These are phyloP conservation scores for Picochlorum sp. DNA, from an alignment of 139 green algal genomes.

Conservation along the genomic window DNA sequence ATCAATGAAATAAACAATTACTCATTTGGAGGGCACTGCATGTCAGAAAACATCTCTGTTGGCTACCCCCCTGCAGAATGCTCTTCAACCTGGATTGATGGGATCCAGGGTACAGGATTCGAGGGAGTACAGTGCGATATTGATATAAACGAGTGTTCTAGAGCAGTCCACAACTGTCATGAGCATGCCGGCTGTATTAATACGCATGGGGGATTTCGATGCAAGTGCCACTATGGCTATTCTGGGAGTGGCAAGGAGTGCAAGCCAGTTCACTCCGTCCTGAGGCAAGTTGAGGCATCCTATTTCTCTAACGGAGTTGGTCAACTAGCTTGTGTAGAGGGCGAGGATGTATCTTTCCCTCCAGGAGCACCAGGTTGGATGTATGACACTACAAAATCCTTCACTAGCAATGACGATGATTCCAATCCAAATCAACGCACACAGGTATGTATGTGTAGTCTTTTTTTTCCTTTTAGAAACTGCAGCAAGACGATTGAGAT, in stretches of 20 bases:
- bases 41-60: neutral
- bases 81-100: conserved; percentile 1
- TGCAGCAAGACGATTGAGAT: too few relatives aligned
- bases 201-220: conserved; percentile 25
- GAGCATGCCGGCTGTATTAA: conserved; percentile 36
- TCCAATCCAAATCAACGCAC: too few relatives aligned
- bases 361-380: conserved; percentile 27
- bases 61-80: neutral
- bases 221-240: conserved; percentile 34
- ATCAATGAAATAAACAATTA: conserved; percentile 13
- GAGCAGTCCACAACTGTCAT: conserved; percentile 22
- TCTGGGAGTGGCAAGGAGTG: conserved; percentile 13
- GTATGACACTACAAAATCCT: conserved; percentile 35
- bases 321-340: conserved; percentile 32
- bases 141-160: conserved; percentile 47
- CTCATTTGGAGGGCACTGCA: neutral
- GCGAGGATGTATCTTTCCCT: conserved; percentile 23
- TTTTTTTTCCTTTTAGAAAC: too few relatives aligned
- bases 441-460: too few relatives aligned
- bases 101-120: conserved; percentile 9
- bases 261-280: neutral
- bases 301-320: conserved; percentile 21
- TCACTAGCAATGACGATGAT: conserved; percentile 17
- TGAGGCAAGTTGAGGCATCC: neutral
- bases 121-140: conserved; percentile 28